Conservation (phyloP, 331 rosid genomes). For the Quercus tomentella region DNA sequence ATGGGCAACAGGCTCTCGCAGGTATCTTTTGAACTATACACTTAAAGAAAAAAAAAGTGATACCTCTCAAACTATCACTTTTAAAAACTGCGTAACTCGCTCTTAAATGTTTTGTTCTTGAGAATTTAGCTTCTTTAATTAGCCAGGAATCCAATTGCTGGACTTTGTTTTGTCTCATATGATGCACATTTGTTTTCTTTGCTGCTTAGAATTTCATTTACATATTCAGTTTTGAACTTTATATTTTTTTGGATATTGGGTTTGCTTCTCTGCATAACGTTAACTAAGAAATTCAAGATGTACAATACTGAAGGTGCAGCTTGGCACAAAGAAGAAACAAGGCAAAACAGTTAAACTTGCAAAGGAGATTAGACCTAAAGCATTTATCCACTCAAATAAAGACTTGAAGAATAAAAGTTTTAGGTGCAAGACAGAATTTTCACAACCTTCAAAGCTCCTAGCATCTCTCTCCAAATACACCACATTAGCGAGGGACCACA, state of each 20-base stretch:
- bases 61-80: background rate
- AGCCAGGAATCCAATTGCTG: background rate
- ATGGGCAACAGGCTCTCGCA: constrained; percentile 92
- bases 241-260: background rate
- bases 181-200: background rate
- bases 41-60: too few relatives aligned
- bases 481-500: too few relatives aligned
- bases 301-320: background rate
- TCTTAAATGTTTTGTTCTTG: background rate
- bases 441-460: too few relatives aligned
- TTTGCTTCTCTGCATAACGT: background rate
- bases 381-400: too few relatives aligned
- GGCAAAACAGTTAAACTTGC: background rate
- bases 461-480: too few relatives aligned
- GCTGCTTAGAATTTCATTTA: background rate
- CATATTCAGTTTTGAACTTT: background rate
- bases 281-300: constrained; percentile 5
- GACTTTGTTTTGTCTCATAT: background rate
- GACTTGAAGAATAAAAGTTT: too few relatives aligned
- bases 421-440: too few relatives aligned
- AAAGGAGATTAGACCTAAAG: too few relatives aligned
- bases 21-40: constrained; percentile 32
- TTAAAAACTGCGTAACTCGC: background rate
- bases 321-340: background rate
- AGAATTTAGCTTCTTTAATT: background rate